phyloP scores from a whole-genome alignment of 352 stramenopile genomes.

The Pythium folliculosum region DNA sequence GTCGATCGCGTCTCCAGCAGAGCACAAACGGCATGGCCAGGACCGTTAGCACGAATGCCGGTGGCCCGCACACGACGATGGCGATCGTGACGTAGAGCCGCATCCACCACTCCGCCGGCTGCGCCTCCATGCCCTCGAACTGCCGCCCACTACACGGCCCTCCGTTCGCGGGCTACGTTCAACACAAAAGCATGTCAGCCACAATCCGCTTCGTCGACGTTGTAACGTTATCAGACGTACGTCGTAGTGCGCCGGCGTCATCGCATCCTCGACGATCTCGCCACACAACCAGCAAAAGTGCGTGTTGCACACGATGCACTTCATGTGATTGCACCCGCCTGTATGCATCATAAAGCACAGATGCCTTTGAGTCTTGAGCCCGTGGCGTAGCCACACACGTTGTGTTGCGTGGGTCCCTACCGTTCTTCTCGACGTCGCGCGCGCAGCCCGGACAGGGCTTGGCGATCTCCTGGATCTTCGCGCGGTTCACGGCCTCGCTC shows the following conservation, averaged over 20 bases:
- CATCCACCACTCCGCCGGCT: background rate
- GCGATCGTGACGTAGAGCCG: background rate
- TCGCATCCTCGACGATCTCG: slow-evolving; percentile 79
- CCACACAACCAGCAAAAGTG: slow-evolving; percentile 92
- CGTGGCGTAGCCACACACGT: too few relatives aligned
- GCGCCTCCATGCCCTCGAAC: background rate
- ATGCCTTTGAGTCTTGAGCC: too few relatives aligned
- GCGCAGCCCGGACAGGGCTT: slow-evolving; percentile 87
- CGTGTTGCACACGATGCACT: slow-evolving; percentile 81
- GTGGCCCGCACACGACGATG: background rate
- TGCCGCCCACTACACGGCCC: background rate
- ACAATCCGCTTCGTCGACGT: too few relatives aligned
- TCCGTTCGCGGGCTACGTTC: background rate
- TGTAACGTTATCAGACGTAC: background rate
- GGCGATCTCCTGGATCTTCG: slow-evolving; percentile 72
- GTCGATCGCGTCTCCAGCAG: background rate
- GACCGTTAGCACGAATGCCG: background rate
- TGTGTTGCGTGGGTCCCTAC: slow-evolving; percentile 14
- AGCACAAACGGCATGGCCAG: background rate
- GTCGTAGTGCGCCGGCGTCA: slow-evolving; percentile 86
- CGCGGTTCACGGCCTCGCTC: slow-evolving; percentile 80
- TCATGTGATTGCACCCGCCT: slow-evolving; percentile 93
- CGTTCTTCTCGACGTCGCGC: slow-evolving; percentile 88
- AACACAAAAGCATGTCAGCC: background rate
- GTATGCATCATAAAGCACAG: background rate